A percentile compares a stretch with the other conserved stretches of the same genome.
Evolutionary conservation across 257 asterid species (phyloP).

Genomic region (Fraxinus pennsylvanica): DNA sequence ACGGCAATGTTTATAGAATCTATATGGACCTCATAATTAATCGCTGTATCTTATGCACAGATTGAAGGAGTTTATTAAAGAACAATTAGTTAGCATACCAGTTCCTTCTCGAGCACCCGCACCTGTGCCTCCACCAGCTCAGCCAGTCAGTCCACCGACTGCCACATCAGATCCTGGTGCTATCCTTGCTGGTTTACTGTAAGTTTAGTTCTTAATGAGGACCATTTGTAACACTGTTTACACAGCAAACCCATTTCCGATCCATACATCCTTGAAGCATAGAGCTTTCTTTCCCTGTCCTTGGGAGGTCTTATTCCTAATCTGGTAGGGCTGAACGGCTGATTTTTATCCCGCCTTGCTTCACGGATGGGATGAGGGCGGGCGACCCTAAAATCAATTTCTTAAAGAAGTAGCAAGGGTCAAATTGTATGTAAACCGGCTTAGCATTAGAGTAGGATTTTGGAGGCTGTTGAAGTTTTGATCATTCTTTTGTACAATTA

Average conservation of each 20-base stretch:
- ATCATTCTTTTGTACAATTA: slow-evolving; percentile 40
- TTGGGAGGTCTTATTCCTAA: neutral
- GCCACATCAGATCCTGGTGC: slow-evolving; percentile 8
- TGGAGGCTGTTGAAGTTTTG: slow-evolving; percentile 40
- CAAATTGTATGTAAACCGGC: slow-evolving; percentile 32
- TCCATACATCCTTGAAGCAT: neutral
- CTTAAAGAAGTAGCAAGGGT: slow-evolving; percentile 21
- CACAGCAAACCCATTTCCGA: neutral
- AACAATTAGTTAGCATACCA: slow-evolving; percentile 66
- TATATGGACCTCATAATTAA: slow-evolving; percentile 10
- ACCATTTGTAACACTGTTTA: neutral
- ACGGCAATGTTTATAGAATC: slow-evolving; percentile 1
- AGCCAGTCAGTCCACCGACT: slow-evolving; percentile 19
- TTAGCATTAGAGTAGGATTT: slow-evolving; percentile 35
- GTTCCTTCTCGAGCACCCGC: slow-evolving; percentile 49
- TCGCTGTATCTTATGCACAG: slow-evolving; percentile 37
- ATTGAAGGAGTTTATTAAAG: slow-evolving; percentile 84
- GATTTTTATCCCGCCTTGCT: neutral
- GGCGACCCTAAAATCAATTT: slow-evolving; percentile 18
- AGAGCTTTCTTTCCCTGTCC: neutral
- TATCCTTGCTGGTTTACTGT: slow-evolving; percentile 10
- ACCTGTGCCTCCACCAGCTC: slow-evolving; percentile 20
- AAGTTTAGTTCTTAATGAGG: slow-evolving; percentile 23
- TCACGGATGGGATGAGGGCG: slow-evolving; percentile 24
- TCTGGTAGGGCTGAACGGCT: neutral